Conservation (phyloP, 164 flowering plant genomes). For the Vitis amurensis region DNA sequence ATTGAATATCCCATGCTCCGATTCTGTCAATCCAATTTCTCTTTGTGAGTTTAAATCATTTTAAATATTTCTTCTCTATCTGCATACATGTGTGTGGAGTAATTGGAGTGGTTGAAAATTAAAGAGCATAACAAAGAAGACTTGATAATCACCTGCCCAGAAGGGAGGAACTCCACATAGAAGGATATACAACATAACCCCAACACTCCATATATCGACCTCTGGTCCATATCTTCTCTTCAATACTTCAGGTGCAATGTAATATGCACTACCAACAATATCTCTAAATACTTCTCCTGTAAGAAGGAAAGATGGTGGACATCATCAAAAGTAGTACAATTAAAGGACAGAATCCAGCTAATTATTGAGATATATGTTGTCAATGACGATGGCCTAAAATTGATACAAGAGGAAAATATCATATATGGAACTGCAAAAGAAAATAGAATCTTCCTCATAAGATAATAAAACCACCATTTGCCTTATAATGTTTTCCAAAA, state of each 20-base stretch:
- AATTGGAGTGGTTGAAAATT: neutral
- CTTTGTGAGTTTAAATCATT: neutral
- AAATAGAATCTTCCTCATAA: too few relatives aligned
- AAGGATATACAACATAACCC: slow-evolving; percentile 82
- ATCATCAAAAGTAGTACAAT: neutral
- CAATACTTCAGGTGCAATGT: slow-evolving; percentile 89
- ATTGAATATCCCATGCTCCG: slow-evolving; percentile 86
- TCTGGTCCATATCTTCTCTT: slow-evolving; percentile 83
- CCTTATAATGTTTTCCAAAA: too few relatives aligned
- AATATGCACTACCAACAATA: slow-evolving; percentile 85
- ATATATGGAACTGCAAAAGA: too few relatives aligned
- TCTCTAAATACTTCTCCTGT: slow-evolving; percentile 74
- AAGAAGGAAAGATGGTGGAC: neutral
- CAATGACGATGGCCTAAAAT: too few relatives aligned
- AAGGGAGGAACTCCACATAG: slow-evolving; percentile 86
- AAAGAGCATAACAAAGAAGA: neutral
- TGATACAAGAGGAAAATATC: too few relatives aligned
- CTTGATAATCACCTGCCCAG: slow-evolving; percentile 60
- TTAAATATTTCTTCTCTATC: neutral
- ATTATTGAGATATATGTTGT: too few relatives aligned
- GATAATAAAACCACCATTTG: too few relatives aligned
- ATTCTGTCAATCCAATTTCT: slow-evolving; percentile 40
- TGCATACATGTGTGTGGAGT: too few relatives aligned
- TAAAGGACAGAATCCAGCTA: neutral
- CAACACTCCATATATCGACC: slow-evolving; percentile 84